Evolutionary conservation across 2,329 filamentous ascomycete species (phyloP), one percentile per base, ranked within the genome.

Genomic region (Teratosphaeria nubilosa): DNA sequence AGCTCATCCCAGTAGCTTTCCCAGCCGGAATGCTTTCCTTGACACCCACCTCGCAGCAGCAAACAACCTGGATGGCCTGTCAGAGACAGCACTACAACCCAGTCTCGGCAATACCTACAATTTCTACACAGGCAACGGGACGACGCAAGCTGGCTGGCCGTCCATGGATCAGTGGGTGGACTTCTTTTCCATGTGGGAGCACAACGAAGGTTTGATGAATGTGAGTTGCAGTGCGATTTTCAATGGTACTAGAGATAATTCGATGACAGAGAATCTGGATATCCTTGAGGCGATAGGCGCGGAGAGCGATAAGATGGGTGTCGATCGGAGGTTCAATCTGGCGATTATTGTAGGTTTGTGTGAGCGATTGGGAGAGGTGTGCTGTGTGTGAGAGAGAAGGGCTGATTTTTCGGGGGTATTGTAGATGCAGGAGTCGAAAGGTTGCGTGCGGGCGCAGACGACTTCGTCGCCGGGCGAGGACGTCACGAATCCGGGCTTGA

Each of bases 401-500:
- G 50, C 50, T 51, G 50, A 51, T 22, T 5, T 4, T 9, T 30
- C 7, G 20, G 6, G 2, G 11, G 5, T 16, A 1, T n/a, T 22
- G 9, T 22, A 53, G 27, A 72, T 78, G 66, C 76, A 79, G 62
- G 76, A 79, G 63, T 74, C 71, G 34, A 74, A 73, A 56, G 77
- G 76, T 56, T 78, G 76, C 59, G 73, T 76, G 4, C 71, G 75
- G 54, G 75, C 70, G 37, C 73, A 67, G 51, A 67, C 69, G 3
- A 75, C 75, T 0, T 75, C 74, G 0, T 71, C 70, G 54, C 63
- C 65, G 55, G 71, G 70, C 55, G 25, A 11, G 22, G 63, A 66
- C 54, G 69, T 74, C 60, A 62, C 64, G 52, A 79, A 78, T 63
- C 76, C 77, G 1, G 77, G 77, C 9, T 64, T 79, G 41, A 76